Evolutionary conservation across 768 basidiomycete genomes (phyloP).

Genomic region (Jaapia argillacea): DNA sequence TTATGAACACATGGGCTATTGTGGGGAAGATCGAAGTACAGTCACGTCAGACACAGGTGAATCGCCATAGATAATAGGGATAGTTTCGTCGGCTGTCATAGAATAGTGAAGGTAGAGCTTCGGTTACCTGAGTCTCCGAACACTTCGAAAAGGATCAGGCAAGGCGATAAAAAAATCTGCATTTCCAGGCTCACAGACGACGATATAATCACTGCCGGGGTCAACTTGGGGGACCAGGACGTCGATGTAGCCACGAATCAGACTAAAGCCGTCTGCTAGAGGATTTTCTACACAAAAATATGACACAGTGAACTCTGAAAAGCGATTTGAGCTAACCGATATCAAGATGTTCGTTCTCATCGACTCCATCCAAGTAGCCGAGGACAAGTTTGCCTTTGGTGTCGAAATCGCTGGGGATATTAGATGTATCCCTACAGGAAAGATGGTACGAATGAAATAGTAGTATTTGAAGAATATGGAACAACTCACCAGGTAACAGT

Average conservation of each 20-base stretch:
- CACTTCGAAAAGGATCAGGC: conserved; percentile 26
- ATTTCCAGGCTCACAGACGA: conserved; percentile 44
- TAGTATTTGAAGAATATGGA: conserved; percentile 4
- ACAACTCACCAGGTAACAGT: conserved; percentile 42
- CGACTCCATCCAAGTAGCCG: conserved; percentile 32
- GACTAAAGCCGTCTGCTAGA: conserved; percentile 44
- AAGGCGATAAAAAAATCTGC: background rate
- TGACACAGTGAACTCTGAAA: background rate
- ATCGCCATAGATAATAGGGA: too few relatives aligned
- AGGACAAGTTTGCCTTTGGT: conserved; percentile 39
- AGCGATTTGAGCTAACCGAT: conserved; percentile 26
- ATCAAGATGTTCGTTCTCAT: conserved; percentile 42
- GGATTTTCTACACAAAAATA: conserved; percentile 34
- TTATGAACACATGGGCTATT: too few relatives aligned
- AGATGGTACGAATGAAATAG: background rate
- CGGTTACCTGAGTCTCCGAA: conserved; percentile 60
- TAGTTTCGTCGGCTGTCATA: too few relatives aligned
- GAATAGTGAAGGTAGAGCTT: conserved; percentile 53
- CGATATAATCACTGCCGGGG: conserved; percentile 38
- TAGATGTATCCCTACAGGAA: conserved; percentile 34
- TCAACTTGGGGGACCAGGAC: conserved; percentile 43
- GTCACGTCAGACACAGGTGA: too few relatives aligned
- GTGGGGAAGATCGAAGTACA: too few relatives aligned
- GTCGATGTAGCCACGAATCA: conserved; percentile 36
- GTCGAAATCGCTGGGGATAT: conserved; percentile 24